Evolutionary conservation across 2,329 filamentous ascomycete species (phyloP).

Genomic region (Ceratocystis alfenasii): DNA sequence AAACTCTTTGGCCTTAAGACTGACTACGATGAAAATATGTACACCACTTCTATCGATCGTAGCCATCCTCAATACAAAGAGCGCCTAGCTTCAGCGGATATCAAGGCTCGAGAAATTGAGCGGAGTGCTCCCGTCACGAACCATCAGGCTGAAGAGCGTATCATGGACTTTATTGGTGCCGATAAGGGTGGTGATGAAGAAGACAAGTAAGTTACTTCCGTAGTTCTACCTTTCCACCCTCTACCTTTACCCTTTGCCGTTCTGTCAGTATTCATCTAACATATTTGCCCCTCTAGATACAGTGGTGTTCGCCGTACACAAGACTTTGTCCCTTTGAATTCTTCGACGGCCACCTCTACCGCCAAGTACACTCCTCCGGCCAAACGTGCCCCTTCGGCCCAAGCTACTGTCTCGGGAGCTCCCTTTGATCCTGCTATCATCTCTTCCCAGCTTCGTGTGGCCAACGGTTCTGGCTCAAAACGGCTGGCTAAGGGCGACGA

Average conservation of each 20-base stretch:
- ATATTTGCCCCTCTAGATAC: constrained; percentile 46
- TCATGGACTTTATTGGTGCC: constrained; percentile 53
- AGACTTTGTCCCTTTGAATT: constrained; percentile 49
- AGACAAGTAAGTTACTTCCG: constrained; percentile 55
- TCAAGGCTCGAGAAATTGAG: constrained; percentile 83
- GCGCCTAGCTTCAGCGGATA: constrained; percentile 65
- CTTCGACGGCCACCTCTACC: constrained; percentile 34
- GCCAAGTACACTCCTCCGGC: constrained; percentile 81
- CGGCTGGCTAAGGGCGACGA: constrained; percentile 15
- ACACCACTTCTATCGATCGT: constrained; percentile 83
- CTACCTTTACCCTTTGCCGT: not conserved
- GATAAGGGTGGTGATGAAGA: constrained; percentile 73
- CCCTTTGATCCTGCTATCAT: constrained; percentile 85
- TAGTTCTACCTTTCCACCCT: not conserved
- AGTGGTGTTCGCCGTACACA: constrained; percentile 73
- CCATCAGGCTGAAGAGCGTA: constrained; percentile 82
- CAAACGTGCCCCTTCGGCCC: constrained; percentile 62
- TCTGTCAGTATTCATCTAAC: not conserved
- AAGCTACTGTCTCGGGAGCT: constrained; percentile 61
- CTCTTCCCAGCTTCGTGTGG: constrained; percentile 54
- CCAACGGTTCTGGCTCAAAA: constrained; percentile 14
- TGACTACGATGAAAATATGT: constrained; percentile 87
- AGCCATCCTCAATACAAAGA: constrained; percentile 70
- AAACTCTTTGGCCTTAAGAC: constrained; percentile 75
- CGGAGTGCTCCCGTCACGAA: constrained; percentile 58